These are phyloP conservation scores for Penicillium sp. DNA, from an alignment of 2,329 filamentous ascomycete genomes.

Conservation along the genomic window DNA sequence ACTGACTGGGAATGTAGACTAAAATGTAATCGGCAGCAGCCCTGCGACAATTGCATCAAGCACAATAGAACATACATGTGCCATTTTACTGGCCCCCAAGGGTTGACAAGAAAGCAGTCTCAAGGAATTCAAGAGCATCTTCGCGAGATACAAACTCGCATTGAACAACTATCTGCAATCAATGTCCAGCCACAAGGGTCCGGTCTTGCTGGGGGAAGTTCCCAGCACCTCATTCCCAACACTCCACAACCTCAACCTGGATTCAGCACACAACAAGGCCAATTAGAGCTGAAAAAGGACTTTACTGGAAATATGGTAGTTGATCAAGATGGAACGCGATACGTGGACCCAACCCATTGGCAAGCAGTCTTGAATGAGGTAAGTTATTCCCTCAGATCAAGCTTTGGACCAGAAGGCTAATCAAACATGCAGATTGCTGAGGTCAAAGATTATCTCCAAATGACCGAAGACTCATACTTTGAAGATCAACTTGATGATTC, in stretches of 20 bases:
- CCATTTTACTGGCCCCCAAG: conserved; percentile 21
- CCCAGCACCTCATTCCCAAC: neutral
- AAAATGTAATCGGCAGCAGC: conserved; percentile 35
- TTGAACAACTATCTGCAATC: conserved; percentile 18
- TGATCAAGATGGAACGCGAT: conserved; percentile 27
- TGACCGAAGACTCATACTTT: conserved; percentile 13
- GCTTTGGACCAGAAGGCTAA: neutral
- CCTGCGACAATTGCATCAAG: conserved; percentile 34
- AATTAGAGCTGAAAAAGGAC: neutral
- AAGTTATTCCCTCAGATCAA: neutral
- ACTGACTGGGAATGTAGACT: conserved; percentile 24
- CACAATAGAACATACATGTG: conserved; percentile 24
- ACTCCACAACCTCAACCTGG: neutral
- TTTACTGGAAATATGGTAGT: conserved; percentile 29
- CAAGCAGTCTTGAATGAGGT: conserved; percentile 34
- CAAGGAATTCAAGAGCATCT: conserved; percentile 27
- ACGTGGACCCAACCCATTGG: conserved; percentile 33
- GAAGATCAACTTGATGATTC: conserved; percentile 23
- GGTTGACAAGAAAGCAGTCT: conserved; percentile 19
- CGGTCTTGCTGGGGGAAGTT: neutral
- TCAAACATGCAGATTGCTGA: conserved; percentile 29
- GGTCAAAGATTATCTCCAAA: conserved; percentile 29
- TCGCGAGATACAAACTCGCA: conserved; percentile 20
- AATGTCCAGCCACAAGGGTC: conserved; percentile 2
- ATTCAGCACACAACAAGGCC: neutral